Evolutionary conservation across 2,329 filamentous ascomycete genomes (phyloP), one percentile per base, ranked within the genome.

Genomic region (Pestalotiopsis sp.): DNA sequence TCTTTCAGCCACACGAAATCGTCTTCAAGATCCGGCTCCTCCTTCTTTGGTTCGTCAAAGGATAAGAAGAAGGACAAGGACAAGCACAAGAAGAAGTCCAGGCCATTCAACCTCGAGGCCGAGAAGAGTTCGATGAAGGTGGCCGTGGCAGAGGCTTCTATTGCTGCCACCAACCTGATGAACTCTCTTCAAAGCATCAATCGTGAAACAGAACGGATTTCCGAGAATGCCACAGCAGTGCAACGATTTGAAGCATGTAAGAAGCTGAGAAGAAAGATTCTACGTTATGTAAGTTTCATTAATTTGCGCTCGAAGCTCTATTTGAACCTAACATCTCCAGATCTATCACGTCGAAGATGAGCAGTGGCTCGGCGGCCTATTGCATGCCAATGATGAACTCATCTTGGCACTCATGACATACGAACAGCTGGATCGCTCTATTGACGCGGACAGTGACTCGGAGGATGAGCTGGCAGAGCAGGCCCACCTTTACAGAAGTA

Each of bases 371-470:
- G 96, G 95, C 57, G 91, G 93, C 70, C 86, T 99, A 4, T 90
- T 99, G 20, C 93, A 96, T 75, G 95, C 95, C 72, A 98, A 99
- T 75, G 96, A 99, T 75, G 93, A 97, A 80, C 90, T 99, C n/a
- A 93, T 98, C 56, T 92, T 92, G 70, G 94, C 95, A 1, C 86
- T 99, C 68, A 97, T 97, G 89, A 93, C 94, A 0, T 99, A 94
- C 77, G 95, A 98, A 80, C 93, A 98, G 74, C 88, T 98, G 71
- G 95, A 99, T 77, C 90, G 91, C 70, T 94, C 93, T 62, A 92
- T 95, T 71, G 92, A 94, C 72, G 90, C 90, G 5, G 90, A 92
- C 76, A 91, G 89, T 72, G 90, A 92, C 78, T 91, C 89, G 1
- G 90, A 92, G 68, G 90, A 91, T 70, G 92, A 89, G 74, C 78